Conservation (phyloP, 2,329 filamentous ascomycete species). For the Talaromyces sp. region DNA sequence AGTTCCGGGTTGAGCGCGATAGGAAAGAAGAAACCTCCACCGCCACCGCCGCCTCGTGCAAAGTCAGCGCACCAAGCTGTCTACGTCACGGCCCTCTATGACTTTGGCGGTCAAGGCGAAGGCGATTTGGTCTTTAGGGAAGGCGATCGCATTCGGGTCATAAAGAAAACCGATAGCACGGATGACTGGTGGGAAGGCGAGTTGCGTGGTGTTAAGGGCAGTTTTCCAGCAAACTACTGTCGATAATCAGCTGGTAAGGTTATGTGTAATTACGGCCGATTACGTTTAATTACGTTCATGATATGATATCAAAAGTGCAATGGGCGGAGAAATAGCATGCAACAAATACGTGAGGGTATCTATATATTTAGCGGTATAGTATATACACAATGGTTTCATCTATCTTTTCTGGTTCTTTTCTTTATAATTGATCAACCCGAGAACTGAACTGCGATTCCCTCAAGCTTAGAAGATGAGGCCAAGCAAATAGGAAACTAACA, state of each 20-base stretch:
- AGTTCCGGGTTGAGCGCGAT: conserved; percentile 29
- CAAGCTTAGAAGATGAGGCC: no score
- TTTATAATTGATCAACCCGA: no score
- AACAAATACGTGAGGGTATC: neutral
- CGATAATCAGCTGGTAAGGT: conserved; percentile 25
- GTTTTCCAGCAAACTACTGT: conserved; percentile 82
- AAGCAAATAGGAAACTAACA: no score
- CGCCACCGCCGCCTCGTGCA: conserved; percentile 65
- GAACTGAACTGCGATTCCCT: no score
- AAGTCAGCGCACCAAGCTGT: conserved; percentile 50
- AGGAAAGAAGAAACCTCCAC: conserved; percentile 68
- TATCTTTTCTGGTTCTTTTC: no score
- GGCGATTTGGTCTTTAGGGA: conserved; percentile 71
- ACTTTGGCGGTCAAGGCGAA: conserved; percentile 63
- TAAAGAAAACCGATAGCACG: conserved; percentile 71
- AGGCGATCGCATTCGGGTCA: conserved; percentile 69
- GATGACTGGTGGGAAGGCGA: conserved; percentile 90
- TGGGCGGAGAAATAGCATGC: neutral
- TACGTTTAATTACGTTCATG: neutral
- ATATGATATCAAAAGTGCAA: neutral
- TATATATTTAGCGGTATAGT: neutral
- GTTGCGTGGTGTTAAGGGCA: conserved; percentile 60
- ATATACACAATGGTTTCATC: neutral
- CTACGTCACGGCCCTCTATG: conserved; percentile 68
- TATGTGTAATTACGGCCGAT: neutral